Base-by-base conservation (phyloP, 192 early-diverging fungal species). In the Radiomyces spectabilis region DNA sequence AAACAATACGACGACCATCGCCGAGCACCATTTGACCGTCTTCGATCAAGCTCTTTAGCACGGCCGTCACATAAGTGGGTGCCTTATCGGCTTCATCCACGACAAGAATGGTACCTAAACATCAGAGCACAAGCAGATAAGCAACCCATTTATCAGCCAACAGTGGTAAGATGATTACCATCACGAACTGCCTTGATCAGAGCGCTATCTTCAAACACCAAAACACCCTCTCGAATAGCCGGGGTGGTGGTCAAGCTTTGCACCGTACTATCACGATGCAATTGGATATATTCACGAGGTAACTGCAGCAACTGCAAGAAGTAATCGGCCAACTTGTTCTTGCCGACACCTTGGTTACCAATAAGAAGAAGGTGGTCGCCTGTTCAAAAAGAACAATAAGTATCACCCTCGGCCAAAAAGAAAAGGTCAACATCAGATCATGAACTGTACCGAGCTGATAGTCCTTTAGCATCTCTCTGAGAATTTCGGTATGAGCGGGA, bases 1-100 rank as follows among this genome's bases (percentile, higher is more conserved):
- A 77, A 2, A 81, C 65, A 47, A 90, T 86, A 16, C 84, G 77
- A 22, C 88, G 73, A 41, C 88, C 88, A 66, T 90, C 88, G 7
- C 76, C 75, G 39, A 90, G 64, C 3, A 79, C 76, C 88, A 90
- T 90, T 37, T 90, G 83, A 22, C 88, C 86, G 54, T 84, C 80
- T 57, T 90, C 88, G 3, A 84, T 64, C 45, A 90, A 73, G 49
- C 76, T 79, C 53, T 87, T 85, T 4, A 90, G 71, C 8, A 86
- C 77, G 19, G 85, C 79, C 10, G 88, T 87, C 15, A 90, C 85
- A 60, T 85, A 81, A 1, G 85, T 84, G 2, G 88, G 88, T 1
- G 88, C 88, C 51, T 90, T 90, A 57, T 90, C 88, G 4, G 88
- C 88, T 58, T 90, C 88, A 65, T 90, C 88, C 12, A 90, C 82